Evolutionary conservation across 2,329 filamentous ascomycete species (phyloP).

Genomic region (Cercospora canescens): DNA sequence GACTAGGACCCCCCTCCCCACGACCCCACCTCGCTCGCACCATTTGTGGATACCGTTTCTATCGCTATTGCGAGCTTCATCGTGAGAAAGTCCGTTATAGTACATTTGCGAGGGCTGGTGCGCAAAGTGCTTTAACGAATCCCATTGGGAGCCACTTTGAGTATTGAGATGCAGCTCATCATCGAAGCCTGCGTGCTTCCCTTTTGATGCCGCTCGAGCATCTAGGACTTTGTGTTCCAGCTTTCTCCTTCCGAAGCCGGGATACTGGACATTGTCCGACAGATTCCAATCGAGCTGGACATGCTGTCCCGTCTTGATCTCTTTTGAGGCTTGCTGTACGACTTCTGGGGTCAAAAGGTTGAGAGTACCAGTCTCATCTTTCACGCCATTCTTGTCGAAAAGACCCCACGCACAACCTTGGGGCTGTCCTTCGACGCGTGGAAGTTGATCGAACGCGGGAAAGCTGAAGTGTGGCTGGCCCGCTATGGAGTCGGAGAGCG

Average conservation of each 20-base stretch:
- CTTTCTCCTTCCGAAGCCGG: slow-evolving; percentile 52
- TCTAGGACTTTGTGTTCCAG: slow-evolving; percentile 14
- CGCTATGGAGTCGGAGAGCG: slow-evolving; percentile 22
- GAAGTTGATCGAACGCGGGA: slow-evolving; percentile 29
- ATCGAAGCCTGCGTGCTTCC: slow-evolving; percentile 57
- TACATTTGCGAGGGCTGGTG: slow-evolving; percentile 46
- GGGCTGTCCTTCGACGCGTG: slow-evolving; percentile 26
- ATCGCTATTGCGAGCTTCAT: slow-evolving; percentile 37
- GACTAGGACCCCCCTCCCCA: slow-evolving; percentile 55
- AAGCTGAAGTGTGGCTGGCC: slow-evolving; percentile 21
- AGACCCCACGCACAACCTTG: slow-evolving; percentile 24
- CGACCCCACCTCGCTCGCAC: slow-evolving; percentile 53
- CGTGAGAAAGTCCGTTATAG: slow-evolving; percentile 40
- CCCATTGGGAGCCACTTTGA: slow-evolving; percentile 40
- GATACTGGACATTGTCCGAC: slow-evolving; percentile 55
- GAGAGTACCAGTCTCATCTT: slow-evolving; percentile 60
- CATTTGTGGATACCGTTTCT: slow-evolving; percentile 46
- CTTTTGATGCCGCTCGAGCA: slow-evolving; percentile 1
- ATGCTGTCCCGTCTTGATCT: slow-evolving; percentile 56
- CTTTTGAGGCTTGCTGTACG: slow-evolving; percentile 49
- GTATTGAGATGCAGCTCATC: slow-evolving; percentile 52
- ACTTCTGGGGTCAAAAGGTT: slow-evolving; percentile 60
- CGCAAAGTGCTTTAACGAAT: slow-evolving; percentile 54
- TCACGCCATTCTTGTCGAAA: slow-evolving; percentile 32
- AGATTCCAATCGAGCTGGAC: slow-evolving; percentile 62